A percentile compares a stretch with the other conserved stretches of the same genome.
These are phyloP conservation scores for Teunomyces gatunensis DNA, from an alignment of 805 yeast species.

Conservation along the genomic window DNA sequence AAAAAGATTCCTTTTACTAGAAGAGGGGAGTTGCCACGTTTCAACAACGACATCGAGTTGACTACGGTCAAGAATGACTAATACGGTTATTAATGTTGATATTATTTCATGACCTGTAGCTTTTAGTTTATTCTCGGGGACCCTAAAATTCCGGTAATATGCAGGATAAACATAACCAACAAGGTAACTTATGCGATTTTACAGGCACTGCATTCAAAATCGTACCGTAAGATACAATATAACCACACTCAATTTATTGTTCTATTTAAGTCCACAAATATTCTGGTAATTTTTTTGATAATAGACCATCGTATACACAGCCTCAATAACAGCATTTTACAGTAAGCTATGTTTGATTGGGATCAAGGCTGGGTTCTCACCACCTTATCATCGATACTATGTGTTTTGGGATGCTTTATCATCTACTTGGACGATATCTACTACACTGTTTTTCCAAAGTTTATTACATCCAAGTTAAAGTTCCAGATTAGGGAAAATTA, in stretches of 20 bases:
- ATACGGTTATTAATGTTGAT: background rate
- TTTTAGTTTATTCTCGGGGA: background rate
- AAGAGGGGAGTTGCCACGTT: constrained; percentile 35
- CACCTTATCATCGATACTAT: constrained; percentile 61
- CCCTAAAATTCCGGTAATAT: background rate
- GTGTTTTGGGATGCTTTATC: constrained; percentile 67
- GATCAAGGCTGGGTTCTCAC: constrained; percentile 67
- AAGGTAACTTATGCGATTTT: background rate
- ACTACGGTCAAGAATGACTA: constrained; percentile 12
- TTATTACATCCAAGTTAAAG: constrained; percentile 35
- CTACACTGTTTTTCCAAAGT: constrained; percentile 38
- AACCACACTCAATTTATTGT: background rate
- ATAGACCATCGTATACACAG: background rate
- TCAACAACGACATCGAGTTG: constrained; percentile 17
- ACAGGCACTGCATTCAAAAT: no score
- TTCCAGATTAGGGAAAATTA: constrained; percentile 61
- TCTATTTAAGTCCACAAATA: background rate
- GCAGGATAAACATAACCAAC: background rate
- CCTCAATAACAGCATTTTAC: background rate
- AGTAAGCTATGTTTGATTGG: constrained; percentile 7
- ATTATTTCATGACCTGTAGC: background rate
- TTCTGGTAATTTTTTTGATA: background rate
- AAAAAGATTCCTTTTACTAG: constrained; percentile 27
- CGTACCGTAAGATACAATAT: background rate
- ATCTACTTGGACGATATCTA: constrained; percentile 63